Base-by-base conservation (phyloP, 73 alveolate genomes). In the Tetrahymena thermophila region DNA sequence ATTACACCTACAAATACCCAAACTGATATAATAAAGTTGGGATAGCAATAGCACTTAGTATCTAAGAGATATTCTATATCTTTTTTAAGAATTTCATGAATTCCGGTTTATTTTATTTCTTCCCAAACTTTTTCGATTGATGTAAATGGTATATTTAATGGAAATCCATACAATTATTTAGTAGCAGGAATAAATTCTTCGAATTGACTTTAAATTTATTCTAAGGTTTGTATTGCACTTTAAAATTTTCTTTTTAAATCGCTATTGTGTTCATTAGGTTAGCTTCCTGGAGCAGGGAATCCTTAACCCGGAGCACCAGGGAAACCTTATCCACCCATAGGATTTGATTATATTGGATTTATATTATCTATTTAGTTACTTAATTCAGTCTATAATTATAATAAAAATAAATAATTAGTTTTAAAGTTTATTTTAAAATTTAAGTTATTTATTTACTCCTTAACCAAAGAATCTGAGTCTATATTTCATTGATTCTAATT, bases 61-160 rank as follows among this genome's bases (percentile, higher is more conserved):
- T 98, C 97, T 94, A 99, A 94, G 56, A 97, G 93, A 93, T 98
- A 98, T 96, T 98, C 99, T 89, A 98, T 97, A 85, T 98, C 97
- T 55, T 97, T 98, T 85, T 98, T 99, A 85, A 97, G 98, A 57
- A 99, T 98, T 95, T 98, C 97, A 89, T 98, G 99, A 35, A 98
- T 97, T 93, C 98, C 99, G 11, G 99, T 99, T 56, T 98, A 97
- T 96, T 98, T 98, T 40, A 99, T 98, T 96, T 98, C 99, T 97
- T 98, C 99, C 99, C 99, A 99, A 21, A 99, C 97, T 96, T 97
- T 96, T 71, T 96, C 98, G 93, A 97, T 94, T 21, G 98, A 96
- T 10, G 98, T 97, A 94, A 96, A 99, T 0, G 99, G 94, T 35
- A 96, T 94, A 94, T 99, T 98, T 25, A 99, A 96, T 4, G 99